Evolutionary conservation across 2,329 filamentous ascomycete species (phyloP), one percentile per base, ranked within the genome.

Genomic region (Phaeosphaeriaceae sp.): DNA sequence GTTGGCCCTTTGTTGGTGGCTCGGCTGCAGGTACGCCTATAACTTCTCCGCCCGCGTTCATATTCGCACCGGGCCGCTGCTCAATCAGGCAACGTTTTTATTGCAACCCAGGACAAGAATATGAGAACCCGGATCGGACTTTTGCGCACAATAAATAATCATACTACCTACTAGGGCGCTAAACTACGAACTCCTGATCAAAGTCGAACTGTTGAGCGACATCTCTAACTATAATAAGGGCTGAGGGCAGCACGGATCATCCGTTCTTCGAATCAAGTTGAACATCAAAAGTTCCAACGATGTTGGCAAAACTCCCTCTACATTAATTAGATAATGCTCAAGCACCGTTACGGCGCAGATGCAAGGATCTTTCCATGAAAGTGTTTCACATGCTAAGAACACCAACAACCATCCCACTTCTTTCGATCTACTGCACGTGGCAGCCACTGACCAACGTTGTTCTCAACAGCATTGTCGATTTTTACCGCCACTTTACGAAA

Each of bases 11-110:
- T 54, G 55, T 57, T 53, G 59, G 16, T 50, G 43, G 38, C 44
- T 43, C 28, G 42, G 44, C 60, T 69, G 64, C 62, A 68, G 64
- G 62, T 67, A 66, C 63, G 54, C 50, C 42, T 51, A 48, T 18
- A 53, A 51, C 49, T 50, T 26, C 50, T 46, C 47, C 37, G 47
- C 46, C 42, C 29, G 41, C 48, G 32, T 42, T 48, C 48, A 45
- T 40, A 30, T 60, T 42, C 52, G 47, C 42, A 23, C 34, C 37
- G 42, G 39, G 32, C 46, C 46, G 49, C 39, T 11, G 42, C 12
- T 26, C 18, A 38, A 40, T 33, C 23, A 38, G 46, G 23, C 28
- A 21, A 26, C 11, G 23, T 26, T 28, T 23, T 17, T 20, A 36
- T 41, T 42, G 23, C 49, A 49, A 44, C n/a, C 46, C 46, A 21